Evolutionary conservation across 1,284 basidiomycete species (phyloP).

Genomic region (Papiliotrema nemorosa): DNA sequence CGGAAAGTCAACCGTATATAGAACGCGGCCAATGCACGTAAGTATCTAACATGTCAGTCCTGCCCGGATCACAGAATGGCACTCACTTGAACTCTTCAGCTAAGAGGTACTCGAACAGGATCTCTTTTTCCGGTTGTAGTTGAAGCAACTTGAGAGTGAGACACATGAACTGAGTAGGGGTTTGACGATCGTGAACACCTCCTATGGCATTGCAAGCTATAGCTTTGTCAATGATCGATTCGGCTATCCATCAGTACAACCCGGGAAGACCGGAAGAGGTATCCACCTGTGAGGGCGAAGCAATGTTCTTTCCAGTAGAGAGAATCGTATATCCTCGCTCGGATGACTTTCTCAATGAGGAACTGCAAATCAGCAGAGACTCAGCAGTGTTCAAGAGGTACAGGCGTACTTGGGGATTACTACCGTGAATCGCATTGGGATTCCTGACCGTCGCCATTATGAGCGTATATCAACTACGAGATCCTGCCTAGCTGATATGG

Average conservation of each 20-base stretch:
- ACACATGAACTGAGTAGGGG: conserved; percentile 87
- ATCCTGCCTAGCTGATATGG: too few species aligned
- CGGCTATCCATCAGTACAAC: conserved; percentile 56
- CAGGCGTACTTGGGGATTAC: conserved; percentile 73
- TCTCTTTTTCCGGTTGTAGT: conserved; percentile 95
- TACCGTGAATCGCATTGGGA: conserved; percentile 69
- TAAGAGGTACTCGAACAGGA: conserved; percentile 87
- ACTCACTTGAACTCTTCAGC: conserved; percentile 97
- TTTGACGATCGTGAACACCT: conserved; percentile 84
- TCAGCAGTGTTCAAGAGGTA: neutral
- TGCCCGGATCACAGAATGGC: neutral
- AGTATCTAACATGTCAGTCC: conserved; percentile 60
- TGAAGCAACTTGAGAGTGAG: conserved; percentile 90
- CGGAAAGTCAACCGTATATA: conserved; percentile 94
- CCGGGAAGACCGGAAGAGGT: neutral
- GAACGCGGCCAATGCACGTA: conserved; percentile 87
- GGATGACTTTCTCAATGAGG: conserved; percentile 93
- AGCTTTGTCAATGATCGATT: conserved; percentile 88
- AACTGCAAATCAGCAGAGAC: conserved; percentile 57
- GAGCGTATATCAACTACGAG: too few species aligned
- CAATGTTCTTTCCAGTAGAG: conserved; percentile 96
- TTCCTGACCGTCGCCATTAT: too few species aligned
- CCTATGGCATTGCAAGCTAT: conserved; percentile 79
- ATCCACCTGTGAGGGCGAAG: conserved; percentile 79
- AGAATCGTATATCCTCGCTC: conserved; percentile 93